Evolutionary conservation across 805 yeast genomes (phyloP).

Genomic region (Candida pini): DNA sequence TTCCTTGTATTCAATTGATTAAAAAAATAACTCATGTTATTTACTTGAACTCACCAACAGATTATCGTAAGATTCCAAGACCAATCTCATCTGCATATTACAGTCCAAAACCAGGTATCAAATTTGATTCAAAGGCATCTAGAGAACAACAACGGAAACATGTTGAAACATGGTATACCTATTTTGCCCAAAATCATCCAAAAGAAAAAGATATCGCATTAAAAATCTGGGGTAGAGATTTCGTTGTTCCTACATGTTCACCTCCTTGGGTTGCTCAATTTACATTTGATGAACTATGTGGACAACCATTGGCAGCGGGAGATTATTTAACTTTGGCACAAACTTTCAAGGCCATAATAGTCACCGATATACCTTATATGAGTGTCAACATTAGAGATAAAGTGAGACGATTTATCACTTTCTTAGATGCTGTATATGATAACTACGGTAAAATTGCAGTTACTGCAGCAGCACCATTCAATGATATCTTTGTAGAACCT

Average conservation of each 20-base stretch:
- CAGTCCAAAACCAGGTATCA: constrained; percentile 60
- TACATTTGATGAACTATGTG: constrained; percentile 82
- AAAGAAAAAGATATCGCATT: constrained; percentile 32
- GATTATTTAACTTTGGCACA: constrained; percentile 84
- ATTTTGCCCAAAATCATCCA: constrained; percentile 60
- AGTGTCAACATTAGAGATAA: constrained; percentile 74
- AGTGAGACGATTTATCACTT: constrained; percentile 88
- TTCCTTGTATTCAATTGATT: constrained; percentile 84
- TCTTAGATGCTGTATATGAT: constrained; percentile 93
- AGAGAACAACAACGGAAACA: constrained; percentile 52
- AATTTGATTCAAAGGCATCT: constrained; percentile 47
- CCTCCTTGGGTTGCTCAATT: constrained; percentile 86
- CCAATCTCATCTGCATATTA: constrained; percentile 79
- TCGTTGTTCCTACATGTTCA: constrained; percentile 68
- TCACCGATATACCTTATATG: constrained; percentile 88
- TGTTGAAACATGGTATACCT: constrained; percentile 69
- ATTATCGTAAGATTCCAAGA: constrained; percentile 82
- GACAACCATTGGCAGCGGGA: constrained; percentile 84
- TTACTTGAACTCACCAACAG: constrained; percentile 84
- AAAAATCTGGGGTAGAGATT: constrained; percentile 84
- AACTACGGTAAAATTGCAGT: constrained; percentile 83
- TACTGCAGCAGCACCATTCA: constrained; percentile 82
- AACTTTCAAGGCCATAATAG: constrained; percentile 69
- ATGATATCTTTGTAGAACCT: constrained; percentile 80
- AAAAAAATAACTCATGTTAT: constrained; percentile 72